phyloP scores from a whole-genome alignment of 139 green algal genomes.

The Astrephomene gubernaculifera region DNA sequence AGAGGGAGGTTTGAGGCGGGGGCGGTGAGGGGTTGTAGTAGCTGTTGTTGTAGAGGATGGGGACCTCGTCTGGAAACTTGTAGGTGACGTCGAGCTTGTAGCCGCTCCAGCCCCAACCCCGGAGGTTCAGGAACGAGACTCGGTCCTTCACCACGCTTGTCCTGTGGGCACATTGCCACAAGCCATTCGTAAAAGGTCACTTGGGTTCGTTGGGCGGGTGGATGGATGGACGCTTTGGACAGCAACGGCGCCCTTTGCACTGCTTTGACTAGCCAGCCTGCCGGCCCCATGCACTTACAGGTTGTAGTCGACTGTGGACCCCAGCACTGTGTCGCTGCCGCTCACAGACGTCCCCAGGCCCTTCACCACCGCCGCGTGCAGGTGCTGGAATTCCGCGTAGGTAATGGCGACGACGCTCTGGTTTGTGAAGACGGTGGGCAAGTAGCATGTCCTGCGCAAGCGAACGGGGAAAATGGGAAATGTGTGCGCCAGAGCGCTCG shows the following conservation, averaged over 20 bases:
- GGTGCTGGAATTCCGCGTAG: constrained; percentile 3
- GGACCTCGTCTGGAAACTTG: background rate
- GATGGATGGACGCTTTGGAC: background rate
- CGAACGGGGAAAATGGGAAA: background rate
- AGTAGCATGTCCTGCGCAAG: background rate
- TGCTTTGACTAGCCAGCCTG: background rate
- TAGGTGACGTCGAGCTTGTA: constrained; percentile 16
- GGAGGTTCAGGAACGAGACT: background rate
- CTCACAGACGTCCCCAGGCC: background rate
- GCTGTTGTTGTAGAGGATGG: constrained; percentile 7
- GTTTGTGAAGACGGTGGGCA: background rate
- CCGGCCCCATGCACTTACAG: background rate
- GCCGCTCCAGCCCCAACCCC: constrained; percentile 8
- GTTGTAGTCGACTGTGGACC: background rate
- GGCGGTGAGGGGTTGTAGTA: constrained; percentile 3
- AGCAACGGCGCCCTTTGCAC: background rate
- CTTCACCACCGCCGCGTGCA: background rate
- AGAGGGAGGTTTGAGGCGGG: background rate
- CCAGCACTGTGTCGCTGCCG: background rate
- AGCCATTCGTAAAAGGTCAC: background rate
- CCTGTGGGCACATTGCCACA: background rate
- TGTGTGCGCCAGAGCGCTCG: background rate
- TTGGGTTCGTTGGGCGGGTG: background rate
- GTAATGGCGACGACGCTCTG: background rate
- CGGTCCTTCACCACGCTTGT: background rate